A percentile compares a stretch with the other conserved stretches of the same genome.
These are phyloP conservation scores for Rhodotorula sp. DNA, from an alignment of 1,284 basidiomycete species.

Conservation along the genomic window DNA sequence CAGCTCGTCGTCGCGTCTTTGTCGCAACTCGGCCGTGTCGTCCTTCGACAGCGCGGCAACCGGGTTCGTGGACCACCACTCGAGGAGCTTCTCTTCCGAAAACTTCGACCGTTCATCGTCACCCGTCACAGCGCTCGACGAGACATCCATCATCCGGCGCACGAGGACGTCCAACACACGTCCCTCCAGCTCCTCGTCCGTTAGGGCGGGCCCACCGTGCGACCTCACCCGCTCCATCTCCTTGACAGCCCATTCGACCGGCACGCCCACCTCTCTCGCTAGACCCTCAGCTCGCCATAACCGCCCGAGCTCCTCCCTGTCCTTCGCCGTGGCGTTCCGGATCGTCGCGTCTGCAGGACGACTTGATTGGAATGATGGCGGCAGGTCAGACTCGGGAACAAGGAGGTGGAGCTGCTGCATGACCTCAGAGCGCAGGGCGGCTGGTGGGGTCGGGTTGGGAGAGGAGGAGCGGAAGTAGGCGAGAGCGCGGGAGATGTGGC, in stretches of 20 bases:
- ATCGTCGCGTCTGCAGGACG: conserved; percentile 39
- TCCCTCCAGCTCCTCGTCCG: conserved; percentile 46
- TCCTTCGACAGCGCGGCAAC: neutral
- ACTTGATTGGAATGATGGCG: conserved; percentile 61
- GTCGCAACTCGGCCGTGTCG: conserved; percentile 54
- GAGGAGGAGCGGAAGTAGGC: conserved; percentile 27
- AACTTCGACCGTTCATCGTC: conserved; percentile 43
- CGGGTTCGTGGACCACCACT: neutral
- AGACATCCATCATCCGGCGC: conserved; percentile 49
- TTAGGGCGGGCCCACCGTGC: conserved; percentile 61
- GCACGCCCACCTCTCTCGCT: conserved; percentile 80
- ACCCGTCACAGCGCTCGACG: conserved; percentile 56
- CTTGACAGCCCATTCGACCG: conserved; percentile 66
- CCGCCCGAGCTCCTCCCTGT: conserved; percentile 61
- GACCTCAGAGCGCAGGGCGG: conserved; percentile 58
- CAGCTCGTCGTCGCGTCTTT: conserved; percentile 68
- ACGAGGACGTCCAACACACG: conserved; percentile 46
- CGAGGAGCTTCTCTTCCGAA: conserved; percentile 6
- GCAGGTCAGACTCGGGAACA: conserved; percentile 74
- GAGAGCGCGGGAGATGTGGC: conserved; percentile 50
- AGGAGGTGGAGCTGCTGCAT: conserved; percentile 74
- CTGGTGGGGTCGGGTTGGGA: neutral
- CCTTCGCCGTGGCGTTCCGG: conserved; percentile 38
- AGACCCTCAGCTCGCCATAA: conserved; percentile 82
- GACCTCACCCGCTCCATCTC: conserved; percentile 59